Conservation (phyloP, 352 stramenopile species). For the Phytophthora lateralis region DNA sequence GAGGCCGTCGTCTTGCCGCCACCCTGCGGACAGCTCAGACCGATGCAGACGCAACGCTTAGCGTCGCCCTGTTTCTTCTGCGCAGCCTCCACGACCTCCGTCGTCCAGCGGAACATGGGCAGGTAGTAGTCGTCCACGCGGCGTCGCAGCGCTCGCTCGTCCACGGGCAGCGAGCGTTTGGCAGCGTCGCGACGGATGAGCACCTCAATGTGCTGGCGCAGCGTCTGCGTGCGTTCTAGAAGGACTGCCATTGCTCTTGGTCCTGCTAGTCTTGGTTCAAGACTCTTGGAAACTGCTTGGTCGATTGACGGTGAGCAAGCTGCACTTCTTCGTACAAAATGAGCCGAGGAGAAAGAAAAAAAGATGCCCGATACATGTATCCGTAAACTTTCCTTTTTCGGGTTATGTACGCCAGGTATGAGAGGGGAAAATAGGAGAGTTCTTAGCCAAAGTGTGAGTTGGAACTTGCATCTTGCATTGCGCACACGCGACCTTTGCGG, state of each 20-base stretch:
- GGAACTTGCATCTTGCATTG: too few species aligned
- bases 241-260: slow-evolving; percentile 19
- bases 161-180: slow-evolving; percentile 29
- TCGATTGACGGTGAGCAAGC: slow-evolving; percentile 4
- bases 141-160: slow-evolving; percentile 47
- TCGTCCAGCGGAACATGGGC: slow-evolving; percentile 77
- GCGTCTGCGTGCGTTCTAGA: slow-evolving; percentile 30
- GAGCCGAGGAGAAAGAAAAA: too few species aligned
- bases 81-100: slow-evolving; percentile 50
- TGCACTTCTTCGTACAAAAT: not conserved
- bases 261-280: slow-evolving; percentile 1
- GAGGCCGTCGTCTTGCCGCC: slow-evolving; percentile 86
- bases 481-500: not conserved
- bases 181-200: slow-evolving; percentile 54
- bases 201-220: slow-evolving; percentile 59
- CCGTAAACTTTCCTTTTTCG: too few species aligned
- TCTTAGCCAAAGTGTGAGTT: too few species aligned
- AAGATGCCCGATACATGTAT: too few species aligned
- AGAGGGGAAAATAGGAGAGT: too few species aligned
- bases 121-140: slow-evolving; percentile 79
- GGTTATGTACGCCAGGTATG: too few species aligned
- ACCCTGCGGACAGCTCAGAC: slow-evolving; percentile 84
- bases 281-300: too few species aligned
- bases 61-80: slow-evolving; percentile 27
- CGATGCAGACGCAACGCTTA: slow-evolving; percentile 68